Percentiles rank a stretch among this genome's conserved stretches.
Evolutionary conservation across 2,329 filamentous ascomycete genomes (phyloP).

Genomic region (Teratosphaeria viscida): DNA sequence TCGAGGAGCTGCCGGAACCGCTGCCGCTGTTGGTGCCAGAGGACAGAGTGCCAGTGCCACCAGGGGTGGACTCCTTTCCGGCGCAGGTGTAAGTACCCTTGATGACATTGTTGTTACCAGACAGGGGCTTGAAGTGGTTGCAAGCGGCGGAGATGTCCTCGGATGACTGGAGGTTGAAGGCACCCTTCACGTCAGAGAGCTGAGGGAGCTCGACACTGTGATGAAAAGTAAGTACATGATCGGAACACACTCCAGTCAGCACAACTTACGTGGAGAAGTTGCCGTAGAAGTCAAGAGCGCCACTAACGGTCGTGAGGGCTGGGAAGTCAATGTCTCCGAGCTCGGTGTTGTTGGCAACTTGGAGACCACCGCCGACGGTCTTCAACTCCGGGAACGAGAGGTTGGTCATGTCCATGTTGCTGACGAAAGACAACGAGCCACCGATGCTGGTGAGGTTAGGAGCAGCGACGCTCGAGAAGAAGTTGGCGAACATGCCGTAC

Average conservation of each 20-base stretch:
- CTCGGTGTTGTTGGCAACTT: slow-evolving; percentile 81
- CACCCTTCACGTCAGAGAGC: slow-evolving; percentile 36
- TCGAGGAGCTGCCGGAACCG: slow-evolving; percentile 11
- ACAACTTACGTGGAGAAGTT: slow-evolving; percentile 67
- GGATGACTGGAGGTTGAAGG: slow-evolving; percentile 41
- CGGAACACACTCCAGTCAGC: background rate
- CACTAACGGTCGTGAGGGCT: slow-evolving; percentile 57
- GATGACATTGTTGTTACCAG: slow-evolving; percentile 31
- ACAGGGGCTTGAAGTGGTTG: slow-evolving; percentile 30
- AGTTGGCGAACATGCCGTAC: slow-evolving; percentile 75
- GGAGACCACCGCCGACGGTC: slow-evolving; percentile 65
- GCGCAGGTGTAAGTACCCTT: slow-evolving; percentile 35
- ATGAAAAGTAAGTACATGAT: background rate
- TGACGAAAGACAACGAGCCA: slow-evolving; percentile 46
- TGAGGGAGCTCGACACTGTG: slow-evolving; percentile 58
- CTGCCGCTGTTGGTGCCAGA: slow-evolving; percentile 17
- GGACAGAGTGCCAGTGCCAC: slow-evolving; percentile 21
- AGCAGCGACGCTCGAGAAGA: slow-evolving; percentile 49
- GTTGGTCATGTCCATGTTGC: slow-evolving; percentile 54
- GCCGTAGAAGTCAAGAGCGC: slow-evolving; percentile 76
- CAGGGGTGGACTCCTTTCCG: slow-evolving; percentile 28
- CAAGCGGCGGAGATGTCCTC: slow-evolving; percentile 32
- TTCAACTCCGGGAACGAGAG: slow-evolving; percentile 62
- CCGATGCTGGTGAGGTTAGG: slow-evolving; percentile 62
- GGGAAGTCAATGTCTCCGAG: slow-evolving; percentile 58